A percentile compares a stretch with the other conserved stretches of the same genome.
Evolutionary conservation across 768 basidiomycete species (phyloP).

Genomic region (Imleria badia): DNA sequence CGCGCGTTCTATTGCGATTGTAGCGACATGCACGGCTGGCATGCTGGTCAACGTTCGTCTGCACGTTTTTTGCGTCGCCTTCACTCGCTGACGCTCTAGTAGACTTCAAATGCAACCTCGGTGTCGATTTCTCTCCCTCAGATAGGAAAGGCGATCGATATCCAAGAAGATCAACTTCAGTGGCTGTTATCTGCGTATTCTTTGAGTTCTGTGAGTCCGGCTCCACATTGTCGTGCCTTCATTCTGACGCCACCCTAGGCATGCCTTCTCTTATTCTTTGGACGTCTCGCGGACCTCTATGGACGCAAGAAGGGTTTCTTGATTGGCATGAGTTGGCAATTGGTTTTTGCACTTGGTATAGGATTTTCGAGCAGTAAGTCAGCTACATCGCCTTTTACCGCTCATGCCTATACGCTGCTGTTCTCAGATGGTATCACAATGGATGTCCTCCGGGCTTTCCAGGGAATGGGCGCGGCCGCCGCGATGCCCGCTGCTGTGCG

Average conservation of each 20-base stretch:
- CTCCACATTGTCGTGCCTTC: neutral
- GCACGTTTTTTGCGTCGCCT: neutral
- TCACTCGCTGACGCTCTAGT: neutral
- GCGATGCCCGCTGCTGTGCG: slow-evolving; percentile 70
- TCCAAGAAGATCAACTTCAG: slow-evolving; percentile 53
- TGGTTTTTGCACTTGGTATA: slow-evolving; percentile 60
- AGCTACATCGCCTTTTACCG: neutral
- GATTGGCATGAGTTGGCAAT: slow-evolving; percentile 52
- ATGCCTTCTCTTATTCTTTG: slow-evolving; percentile 74
- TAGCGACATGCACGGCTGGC: slow-evolving; percentile 40
- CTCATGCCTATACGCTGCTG: neutral
- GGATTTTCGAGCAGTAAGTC: slow-evolving; percentile 57
- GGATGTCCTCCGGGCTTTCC: slow-evolving; percentile 70
- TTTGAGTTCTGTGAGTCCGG: slow-evolving; percentile 57
- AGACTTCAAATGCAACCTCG: slow-evolving; percentile 40
- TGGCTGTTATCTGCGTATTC: slow-evolving; percentile 71
- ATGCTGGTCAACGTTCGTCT: slow-evolving; percentile 37
- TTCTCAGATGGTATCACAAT: slow-evolving; percentile 55
- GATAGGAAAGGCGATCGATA: slow-evolving; percentile 48
- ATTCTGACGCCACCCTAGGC: slow-evolving; percentile 46
- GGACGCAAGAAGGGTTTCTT: slow-evolving; percentile 72
- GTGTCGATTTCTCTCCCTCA: slow-evolving; percentile 52
- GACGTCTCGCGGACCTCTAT: slow-evolving; percentile 77
- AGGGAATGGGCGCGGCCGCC: slow-evolving; percentile 80
- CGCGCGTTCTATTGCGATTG: slow-evolving; percentile 29